Conservation (phyloP, 1,284 basidiomycete genomes). For the Sanguinoderma infundibulare region DNA sequence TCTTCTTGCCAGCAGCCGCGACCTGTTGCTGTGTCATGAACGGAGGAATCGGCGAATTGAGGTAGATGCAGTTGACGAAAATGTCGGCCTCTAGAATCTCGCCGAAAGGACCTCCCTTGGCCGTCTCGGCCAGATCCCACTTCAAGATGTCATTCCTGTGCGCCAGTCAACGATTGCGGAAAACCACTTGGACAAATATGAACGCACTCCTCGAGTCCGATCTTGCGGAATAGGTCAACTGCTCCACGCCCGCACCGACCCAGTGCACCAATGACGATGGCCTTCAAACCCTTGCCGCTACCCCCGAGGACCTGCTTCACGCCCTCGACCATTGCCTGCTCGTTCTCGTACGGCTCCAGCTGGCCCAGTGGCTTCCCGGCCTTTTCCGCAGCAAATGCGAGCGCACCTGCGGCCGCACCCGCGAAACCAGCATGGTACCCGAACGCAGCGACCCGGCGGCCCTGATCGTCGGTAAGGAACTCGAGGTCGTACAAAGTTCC, state of each 20-base stretch:
- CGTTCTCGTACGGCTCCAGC: constrained; percentile 84
- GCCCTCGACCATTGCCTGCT: constrained; percentile 76
- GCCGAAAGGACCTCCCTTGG: constrained; percentile 95
- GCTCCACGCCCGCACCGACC: constrained; percentile 98
- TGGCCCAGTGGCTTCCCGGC: constrained; percentile 65
- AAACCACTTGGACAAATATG: background rate
- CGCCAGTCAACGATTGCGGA: constrained; percentile 5
- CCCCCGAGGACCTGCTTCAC: constrained; percentile 77
- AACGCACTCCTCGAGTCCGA: constrained; percentile 86
- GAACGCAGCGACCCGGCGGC: constrained; percentile 97
- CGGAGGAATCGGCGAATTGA: constrained; percentile 86
- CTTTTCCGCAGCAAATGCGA: constrained; percentile 80
- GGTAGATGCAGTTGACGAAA: constrained; percentile 99
- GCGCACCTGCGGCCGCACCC: constrained; percentile 91
- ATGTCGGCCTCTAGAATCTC: constrained; percentile 98
- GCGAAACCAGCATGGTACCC: constrained; percentile 99
- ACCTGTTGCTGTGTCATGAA: constrained; percentile 86
- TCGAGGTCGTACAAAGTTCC: constrained; percentile 97
- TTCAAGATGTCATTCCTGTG: constrained; percentile 90
- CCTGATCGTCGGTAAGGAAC: constrained; percentile 87
- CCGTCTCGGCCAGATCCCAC: constrained; percentile 98
- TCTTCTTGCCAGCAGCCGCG: constrained; percentile 66
- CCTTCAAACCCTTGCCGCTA: constrained; percentile 79
- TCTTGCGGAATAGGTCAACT: constrained; percentile 93
- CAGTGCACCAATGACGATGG: constrained; percentile 95